Evolutionary conservation across 2,329 filamentous ascomycete species (phyloP).

Genomic region (Claviceps sp.): DNA sequence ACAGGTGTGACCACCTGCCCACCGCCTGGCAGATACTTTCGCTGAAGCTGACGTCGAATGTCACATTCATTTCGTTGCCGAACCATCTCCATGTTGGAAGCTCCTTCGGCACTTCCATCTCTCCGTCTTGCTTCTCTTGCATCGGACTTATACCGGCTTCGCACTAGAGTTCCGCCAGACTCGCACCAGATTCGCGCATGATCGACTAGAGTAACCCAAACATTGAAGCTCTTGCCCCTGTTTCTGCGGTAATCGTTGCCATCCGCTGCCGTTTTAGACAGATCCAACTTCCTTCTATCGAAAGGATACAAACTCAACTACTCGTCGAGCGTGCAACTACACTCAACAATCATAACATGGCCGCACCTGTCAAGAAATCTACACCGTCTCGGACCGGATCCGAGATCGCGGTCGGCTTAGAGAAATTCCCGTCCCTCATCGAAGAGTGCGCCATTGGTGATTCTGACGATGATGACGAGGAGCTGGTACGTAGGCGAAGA

Average conservation of each 20-base stretch:
- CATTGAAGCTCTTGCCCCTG: neutral
- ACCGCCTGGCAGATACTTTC: conserved; percentile 1
- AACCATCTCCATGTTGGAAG: neutral
- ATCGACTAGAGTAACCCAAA: neutral
- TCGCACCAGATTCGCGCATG: neutral
- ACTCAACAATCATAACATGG: neutral
- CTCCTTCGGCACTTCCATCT: neutral
- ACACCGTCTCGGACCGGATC: neutral
- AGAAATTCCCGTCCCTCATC: neutral
- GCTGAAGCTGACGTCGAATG: neutral
- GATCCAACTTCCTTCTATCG: no score
- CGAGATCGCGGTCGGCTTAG: neutral
- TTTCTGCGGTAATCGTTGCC: neutral
- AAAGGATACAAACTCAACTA: neutral
- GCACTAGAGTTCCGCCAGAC: neutral
- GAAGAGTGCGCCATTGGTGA: conserved; percentile 7
- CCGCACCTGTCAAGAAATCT: neutral
- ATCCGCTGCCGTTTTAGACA: neutral
- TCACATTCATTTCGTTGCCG: neutral
- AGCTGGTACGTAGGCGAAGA: conserved; percentile 3
- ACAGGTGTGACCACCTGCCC: conserved; percentile 4
- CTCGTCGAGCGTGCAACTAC: neutral
- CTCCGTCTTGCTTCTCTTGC: neutral
- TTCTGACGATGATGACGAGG: conserved; percentile 8
- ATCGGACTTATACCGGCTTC: neutral